phyloP scores from a whole-genome alignment of 495 filamentous ascomycete species.

The Gamarada debralockiae region DNA sequence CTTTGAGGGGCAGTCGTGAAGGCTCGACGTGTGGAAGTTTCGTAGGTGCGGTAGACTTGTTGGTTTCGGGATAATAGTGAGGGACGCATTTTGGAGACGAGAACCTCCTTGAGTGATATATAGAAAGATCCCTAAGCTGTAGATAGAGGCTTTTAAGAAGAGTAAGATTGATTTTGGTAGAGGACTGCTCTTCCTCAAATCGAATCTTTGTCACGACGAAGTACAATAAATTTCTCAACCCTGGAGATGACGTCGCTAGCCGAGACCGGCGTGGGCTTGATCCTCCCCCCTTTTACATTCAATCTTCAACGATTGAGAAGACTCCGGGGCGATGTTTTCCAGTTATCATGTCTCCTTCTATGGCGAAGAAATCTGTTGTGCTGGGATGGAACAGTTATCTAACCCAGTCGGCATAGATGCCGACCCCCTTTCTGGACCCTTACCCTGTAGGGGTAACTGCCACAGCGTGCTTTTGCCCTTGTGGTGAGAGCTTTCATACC shows the following conservation, averaged over 20 bases:
- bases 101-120: not conserved
- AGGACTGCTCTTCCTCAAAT: not conserved
- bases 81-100: constrained; percentile 11
- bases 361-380: too few relatives aligned
- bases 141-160: not conserved
- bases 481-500: too few relatives aligned
- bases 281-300: too few relatives aligned
- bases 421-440: too few relatives aligned
- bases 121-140: not conserved
- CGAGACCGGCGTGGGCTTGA: too few relatives aligned
- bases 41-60: constrained; percentile 1
- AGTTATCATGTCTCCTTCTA: too few relatives aligned
- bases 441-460: too few relatives aligned
- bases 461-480: too few relatives aligned
- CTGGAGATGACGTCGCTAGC: not conserved
- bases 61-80: constrained; percentile 10
- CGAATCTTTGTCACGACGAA: not conserved
- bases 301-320: too few relatives aligned
- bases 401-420: too few relatives aligned
- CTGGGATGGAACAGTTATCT: too few relatives aligned
- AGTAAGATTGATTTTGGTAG: not conserved
- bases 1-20: constrained; percentile 4
- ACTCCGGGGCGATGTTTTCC: too few relatives aligned
- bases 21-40: constrained; percentile 8
- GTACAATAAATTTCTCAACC: not conserved